Conservation (phyloP, 1,284 basidiomycete genomes). For the Austroboletus rostrupii region DNA sequence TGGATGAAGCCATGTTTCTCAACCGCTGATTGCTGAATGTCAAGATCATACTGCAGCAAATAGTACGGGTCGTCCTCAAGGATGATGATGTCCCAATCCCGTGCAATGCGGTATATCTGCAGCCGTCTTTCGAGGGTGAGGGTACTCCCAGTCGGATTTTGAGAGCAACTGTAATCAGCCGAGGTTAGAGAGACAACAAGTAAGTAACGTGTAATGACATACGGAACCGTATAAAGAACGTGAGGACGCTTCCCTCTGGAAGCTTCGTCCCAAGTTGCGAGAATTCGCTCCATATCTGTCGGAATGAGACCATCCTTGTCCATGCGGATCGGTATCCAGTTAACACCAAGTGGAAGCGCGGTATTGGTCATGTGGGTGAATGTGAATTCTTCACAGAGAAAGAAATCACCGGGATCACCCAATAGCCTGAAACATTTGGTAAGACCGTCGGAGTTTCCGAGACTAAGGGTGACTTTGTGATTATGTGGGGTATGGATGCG, state of each 20-base stretch:
- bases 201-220: constrained; percentile 1
- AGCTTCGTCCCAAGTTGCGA: constrained; percentile 48
- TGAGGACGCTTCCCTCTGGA: constrained; percentile 32
- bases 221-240: constrained; percentile 32
- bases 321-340: constrained; percentile 47
- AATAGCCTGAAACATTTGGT: constrained; percentile 38
- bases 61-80: constrained; percentile 59
- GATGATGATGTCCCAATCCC: constrained; percentile 50
- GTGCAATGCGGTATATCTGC: constrained; percentile 51
- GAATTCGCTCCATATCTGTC: constrained; percentile 44
- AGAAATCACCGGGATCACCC: constrained; percentile 49
- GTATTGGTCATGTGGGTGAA: constrained; percentile 42
- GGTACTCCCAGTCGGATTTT: constrained; percentile 56
- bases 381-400: constrained; percentile 49
- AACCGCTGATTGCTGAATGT: constrained; percentile 20
- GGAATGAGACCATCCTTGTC: constrained; percentile 52
- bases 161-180: constrained; percentile 33
- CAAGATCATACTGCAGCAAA: constrained; percentile 42
- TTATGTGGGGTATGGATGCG: constrained; percentile 31
- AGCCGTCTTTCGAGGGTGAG: constrained; percentile 48
- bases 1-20: constrained; percentile 26
- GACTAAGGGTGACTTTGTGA: constrained; percentile 30
- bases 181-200: not conserved
- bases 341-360: constrained; percentile 39
- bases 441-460: constrained; percentile 35